Percentiles rank a stretch among this genome's conserved stretches.
Evolutionary conservation across 805 yeast species (phyloP).

Genomic region (Kodamaea laetipori): DNA sequence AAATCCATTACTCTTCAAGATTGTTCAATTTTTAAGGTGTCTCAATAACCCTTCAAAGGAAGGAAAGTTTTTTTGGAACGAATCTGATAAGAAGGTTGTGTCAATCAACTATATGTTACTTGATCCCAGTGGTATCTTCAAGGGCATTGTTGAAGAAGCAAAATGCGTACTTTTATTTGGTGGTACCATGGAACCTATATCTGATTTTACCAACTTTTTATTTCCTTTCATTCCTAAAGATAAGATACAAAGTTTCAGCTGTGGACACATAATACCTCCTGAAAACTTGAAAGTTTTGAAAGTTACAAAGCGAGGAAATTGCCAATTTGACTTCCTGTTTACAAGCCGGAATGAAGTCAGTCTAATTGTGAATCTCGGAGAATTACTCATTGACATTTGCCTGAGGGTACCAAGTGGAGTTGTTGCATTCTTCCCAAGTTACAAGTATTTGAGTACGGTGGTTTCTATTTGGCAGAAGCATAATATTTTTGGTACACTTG

Average conservation of each 20-base stretch:
- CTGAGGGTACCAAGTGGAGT: constrained; percentile 66
- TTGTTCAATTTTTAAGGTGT: constrained; percentile 63
- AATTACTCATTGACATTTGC: constrained; percentile 44
- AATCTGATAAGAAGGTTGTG: constrained; percentile 23
- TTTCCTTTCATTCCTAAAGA: constrained; percentile 53
- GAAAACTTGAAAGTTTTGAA: constrained; percentile 65
- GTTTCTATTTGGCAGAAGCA: constrained; percentile 51
- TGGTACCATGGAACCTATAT: constrained; percentile 90
- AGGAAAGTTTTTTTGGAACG: constrained; percentile 75
- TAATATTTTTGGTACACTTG: constrained; percentile 32
- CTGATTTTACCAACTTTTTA: constrained; percentile 66
- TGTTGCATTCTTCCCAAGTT: constrained; percentile 85
- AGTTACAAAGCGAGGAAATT: constrained; percentile 28
- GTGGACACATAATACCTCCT: constrained; percentile 83
- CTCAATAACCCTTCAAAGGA: constrained; percentile 75
- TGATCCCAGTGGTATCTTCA: constrained; percentile 75
- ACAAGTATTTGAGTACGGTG: constrained; percentile 62
- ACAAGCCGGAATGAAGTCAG: constrained; percentile 52
- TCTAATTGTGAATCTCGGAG: constrained; percentile 56
- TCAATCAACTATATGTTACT: constrained; percentile 68
- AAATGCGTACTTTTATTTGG: constrained; percentile 82
- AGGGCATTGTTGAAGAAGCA: constrained; percentile 62
- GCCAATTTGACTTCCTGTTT: constrained; percentile 65
- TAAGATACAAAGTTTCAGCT: constrained; percentile 57
- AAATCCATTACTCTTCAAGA: constrained; percentile 63